Evolutionary conservation across 179 eudicot species (phyloP).

Genomic region (Actinidia chinensis): DNA sequence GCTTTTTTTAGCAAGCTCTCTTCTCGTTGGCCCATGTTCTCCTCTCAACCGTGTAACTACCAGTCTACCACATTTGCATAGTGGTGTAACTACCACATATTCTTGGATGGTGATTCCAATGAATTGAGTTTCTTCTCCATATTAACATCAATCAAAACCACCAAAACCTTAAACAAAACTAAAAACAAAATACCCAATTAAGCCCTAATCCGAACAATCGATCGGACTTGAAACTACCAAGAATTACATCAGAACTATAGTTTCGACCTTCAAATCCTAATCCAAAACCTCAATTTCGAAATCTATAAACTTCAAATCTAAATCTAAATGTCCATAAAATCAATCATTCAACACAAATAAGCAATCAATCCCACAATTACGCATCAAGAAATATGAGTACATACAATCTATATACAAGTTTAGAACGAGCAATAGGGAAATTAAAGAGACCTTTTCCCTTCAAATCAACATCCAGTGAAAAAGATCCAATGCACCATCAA

Average conservation of each 20-base stretch:
- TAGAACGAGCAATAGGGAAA: not conserved
- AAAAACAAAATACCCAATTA: not conserved
- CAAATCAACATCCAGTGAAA: not conserved
- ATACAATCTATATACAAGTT: not conserved
- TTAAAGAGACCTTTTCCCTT: slow-evolving; percentile 30
- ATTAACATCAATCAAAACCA: not conserved
- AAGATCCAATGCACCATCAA: no score
- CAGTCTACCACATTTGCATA: no score
- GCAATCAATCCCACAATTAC: not conserved
- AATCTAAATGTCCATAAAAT: not conserved
- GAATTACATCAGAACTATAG: not conserved
- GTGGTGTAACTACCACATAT: no score
- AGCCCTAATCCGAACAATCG: not conserved
- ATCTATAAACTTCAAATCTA: not conserved
- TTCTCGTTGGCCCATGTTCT: slow-evolving; percentile 62
- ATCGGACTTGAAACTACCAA: not conserved
- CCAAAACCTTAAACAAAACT: not conserved
- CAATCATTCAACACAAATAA: not conserved
- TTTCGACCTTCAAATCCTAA: not conserved
- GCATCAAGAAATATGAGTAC: not conserved
- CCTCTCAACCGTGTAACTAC: slow-evolving; percentile 67
- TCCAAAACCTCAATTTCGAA: not conserved
- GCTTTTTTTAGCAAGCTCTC: slow-evolving; percentile 82
- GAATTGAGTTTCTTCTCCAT: not conserved
- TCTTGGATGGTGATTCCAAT: no score